Percentiles rank a stretch among this genome's conserved stretches.
Conservation (phyloP, 2,329 filamentous ascomycete genomes). For the Simplicillium aogashimaense region DNA sequence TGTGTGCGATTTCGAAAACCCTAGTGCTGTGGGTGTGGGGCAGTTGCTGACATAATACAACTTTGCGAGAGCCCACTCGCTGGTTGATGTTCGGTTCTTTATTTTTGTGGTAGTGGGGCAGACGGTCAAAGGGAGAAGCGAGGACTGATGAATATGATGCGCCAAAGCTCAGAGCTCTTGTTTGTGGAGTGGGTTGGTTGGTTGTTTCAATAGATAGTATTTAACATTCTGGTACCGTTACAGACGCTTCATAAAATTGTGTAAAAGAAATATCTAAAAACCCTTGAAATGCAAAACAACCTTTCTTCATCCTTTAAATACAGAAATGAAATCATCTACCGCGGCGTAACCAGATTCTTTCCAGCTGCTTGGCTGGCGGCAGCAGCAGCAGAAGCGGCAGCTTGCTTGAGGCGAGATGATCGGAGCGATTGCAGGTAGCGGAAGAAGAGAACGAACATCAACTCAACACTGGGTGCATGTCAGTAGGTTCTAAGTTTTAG, state of each 20-base stretch:
- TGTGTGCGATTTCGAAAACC: conserved; percentile 8
- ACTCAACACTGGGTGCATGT: conserved; percentile 56
- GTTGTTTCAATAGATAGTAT: neutral
- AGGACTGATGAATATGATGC: neutral
- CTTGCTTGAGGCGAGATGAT: conserved; percentile 58
- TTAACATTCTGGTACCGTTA: neutral
- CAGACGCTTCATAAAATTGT: neutral
- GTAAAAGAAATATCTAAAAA: neutral
- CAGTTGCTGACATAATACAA: conserved; percentile 15
- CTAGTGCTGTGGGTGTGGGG: conserved; percentile 11
- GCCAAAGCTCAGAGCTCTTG: neutral
- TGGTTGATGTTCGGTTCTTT: neutral
- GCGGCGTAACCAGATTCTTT: too few relatives aligned
- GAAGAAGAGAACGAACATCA: conserved; percentile 78
- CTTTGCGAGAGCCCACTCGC: conserved; percentile 12
- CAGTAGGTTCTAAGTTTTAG: conserved; percentile 6
- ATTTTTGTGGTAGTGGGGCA: too few relatives aligned
- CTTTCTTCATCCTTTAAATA: neutral
- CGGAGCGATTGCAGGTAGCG: conserved; percentile 67
- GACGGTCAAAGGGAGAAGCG: neutral
- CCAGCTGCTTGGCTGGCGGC: conserved; percentile 14
- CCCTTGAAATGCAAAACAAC: neutral
- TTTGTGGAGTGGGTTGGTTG: neutral
- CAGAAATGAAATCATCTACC: neutral
- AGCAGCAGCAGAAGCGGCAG: conserved; percentile 50